Base-by-base conservation (phyloP, 106 monocot genomes). In the Iris macrosiphon region DNA sequence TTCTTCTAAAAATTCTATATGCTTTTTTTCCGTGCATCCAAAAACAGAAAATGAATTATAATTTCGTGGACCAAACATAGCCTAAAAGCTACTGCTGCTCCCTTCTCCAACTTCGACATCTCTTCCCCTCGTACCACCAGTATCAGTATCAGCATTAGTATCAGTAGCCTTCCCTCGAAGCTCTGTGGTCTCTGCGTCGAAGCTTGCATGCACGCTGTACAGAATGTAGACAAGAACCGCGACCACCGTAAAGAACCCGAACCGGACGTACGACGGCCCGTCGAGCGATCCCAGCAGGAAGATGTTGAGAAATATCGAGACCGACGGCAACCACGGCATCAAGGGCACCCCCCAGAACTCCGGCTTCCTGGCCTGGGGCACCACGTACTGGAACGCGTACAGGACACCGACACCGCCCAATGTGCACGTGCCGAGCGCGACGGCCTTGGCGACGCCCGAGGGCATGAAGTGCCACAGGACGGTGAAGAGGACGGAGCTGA, bases 191-290 rank as follows among this genome's bases (percentile, higher is more conserved):
- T 90, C 83, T 1, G 80, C 82, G 32, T 98, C 96, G 44, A 69
- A 78, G 70, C 83, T 98, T 2, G 87, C 96, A 66, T 98, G 96
- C 43, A 91, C 90, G 27, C 96, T 74, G 63, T 98, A 98, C 5
- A 98, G 43, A 12, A 67, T 48, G 26, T 98, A 91, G 37, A 87
- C 72, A 12, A 98, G 31, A 1, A 81, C 59, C 0, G 71, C 64
- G 1, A 75, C n/a, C 31, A 47, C 71, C 2, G 86, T 62, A 47
- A 98, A 98, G 5, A 77, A 14, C 3, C 49, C 77, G 57, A 98
- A 98, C 23, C 90, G 63, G 12, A 68, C 26, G 53, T 87, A 98
- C 5, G 96, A 90, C 6, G 72, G 69, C 10, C 75, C 49, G 31
- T 80, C 83, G 34, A 98, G 83, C 1, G 79, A 87, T 9, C 90